Percentiles rank a stretch among this genome's conserved stretches.
Conservation (phyloP, 345 rosid genomes). For the Eucalyptus cladocalyx region DNA sequence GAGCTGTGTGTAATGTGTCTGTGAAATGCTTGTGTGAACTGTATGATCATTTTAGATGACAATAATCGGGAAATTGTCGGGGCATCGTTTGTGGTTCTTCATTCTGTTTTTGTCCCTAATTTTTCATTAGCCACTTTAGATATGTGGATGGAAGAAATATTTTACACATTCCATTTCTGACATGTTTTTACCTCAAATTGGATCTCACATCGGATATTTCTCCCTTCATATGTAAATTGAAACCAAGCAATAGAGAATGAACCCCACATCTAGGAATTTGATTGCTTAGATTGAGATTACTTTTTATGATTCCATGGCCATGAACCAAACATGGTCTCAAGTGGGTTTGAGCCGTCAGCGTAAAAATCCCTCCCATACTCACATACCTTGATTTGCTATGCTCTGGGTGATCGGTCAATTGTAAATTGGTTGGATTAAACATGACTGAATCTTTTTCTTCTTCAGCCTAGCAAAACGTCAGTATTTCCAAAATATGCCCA, state of each 20-base stretch:
- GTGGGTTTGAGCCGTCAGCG: background rate
- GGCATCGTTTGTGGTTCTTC: background rate
- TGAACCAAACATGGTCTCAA: background rate
- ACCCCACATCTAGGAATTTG: background rate
- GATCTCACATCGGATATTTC: background rate
- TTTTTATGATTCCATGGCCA: background rate
- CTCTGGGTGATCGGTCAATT: background rate
- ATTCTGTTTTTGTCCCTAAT: background rate
- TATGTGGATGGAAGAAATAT: background rate
- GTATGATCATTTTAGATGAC: background rate
- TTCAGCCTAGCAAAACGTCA: background rate
- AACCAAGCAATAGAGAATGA: background rate
- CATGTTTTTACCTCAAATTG: background rate
- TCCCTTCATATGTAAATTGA: background rate
- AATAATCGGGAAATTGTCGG: background rate
- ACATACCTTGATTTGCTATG: background rate
- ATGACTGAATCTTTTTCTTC: background rate
- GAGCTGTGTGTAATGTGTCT: background rate
- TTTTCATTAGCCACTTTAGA: background rate
- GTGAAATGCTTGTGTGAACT: background rate
- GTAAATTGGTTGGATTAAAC: background rate
- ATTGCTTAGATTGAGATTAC: background rate
- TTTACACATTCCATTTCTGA: background rate
- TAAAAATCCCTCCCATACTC: background rate
- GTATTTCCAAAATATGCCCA: background rate